These are phyloP conservation scores for Nematodospora anomalae DNA, from an alignment of 1,139 yeast species.

Conservation along the genomic window DNA sequence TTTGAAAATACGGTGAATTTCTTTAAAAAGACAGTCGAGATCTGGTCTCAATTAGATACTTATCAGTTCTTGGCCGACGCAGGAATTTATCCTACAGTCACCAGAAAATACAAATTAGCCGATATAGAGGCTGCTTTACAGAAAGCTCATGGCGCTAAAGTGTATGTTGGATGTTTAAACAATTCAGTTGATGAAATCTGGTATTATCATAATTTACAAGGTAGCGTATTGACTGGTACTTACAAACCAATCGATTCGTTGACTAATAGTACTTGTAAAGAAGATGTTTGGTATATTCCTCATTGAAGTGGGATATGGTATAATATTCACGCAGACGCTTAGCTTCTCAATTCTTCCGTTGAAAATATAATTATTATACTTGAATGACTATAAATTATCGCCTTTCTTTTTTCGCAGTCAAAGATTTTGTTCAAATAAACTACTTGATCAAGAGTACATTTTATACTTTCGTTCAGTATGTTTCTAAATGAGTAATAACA, in stretches of 20 bases:
- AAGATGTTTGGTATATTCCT: conserved; percentile 35
- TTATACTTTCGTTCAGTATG: too few relatives aligned
- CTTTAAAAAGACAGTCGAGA: conserved; percentile 35
- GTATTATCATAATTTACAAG: conserved; percentile 40
- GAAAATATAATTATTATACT: too few relatives aligned
- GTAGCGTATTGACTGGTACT: conserved; percentile 37
- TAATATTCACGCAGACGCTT: too few relatives aligned
- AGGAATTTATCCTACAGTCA: conserved; percentile 37
- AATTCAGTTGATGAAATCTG: conserved; percentile 39
- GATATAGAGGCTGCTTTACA: conserved; percentile 36
- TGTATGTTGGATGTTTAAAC: conserved; percentile 36
- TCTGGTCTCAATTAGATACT: conserved; percentile 37
- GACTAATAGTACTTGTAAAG: conserved; percentile 27
- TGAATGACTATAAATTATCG: too few relatives aligned
- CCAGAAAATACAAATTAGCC: conserved; percentile 27
- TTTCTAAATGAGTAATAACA: too few relatives aligned
- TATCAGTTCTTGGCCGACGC: conserved; percentile 32
- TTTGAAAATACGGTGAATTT: conserved; percentile 35
- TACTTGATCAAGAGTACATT: too few relatives aligned
- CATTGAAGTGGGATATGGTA: too few relatives aligned
- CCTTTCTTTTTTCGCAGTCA: too few relatives aligned
- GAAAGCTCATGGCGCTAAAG: conserved; percentile 30
- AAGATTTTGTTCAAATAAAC: too few relatives aligned
- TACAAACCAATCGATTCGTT: conserved; percentile 31
- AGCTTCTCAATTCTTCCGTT: too few relatives aligned